Percentiles rank a stretch among this genome's conserved stretches.
These are phyloP conservation scores for Irpex sp. DNA, from an alignment of 1,284 basidiomycete species.

Conservation along the genomic window DNA sequence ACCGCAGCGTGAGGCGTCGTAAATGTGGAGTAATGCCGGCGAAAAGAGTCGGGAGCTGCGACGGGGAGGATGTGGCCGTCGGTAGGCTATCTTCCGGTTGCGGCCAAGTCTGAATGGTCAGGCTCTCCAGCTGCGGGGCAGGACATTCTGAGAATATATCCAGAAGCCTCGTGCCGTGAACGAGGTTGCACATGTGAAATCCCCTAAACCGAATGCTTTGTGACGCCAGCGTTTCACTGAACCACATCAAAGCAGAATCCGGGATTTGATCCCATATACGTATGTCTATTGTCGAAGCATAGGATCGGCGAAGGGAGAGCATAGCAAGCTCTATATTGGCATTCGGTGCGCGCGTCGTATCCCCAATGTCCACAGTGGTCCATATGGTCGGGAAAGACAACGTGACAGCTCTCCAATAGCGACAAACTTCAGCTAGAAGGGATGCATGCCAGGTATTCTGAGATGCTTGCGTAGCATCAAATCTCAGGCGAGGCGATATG, in stretches of 20 bases:
- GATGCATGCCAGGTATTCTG: constrained; percentile 7
- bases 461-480: not conserved
- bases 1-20: not conserved
- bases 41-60: constrained; percentile 2
- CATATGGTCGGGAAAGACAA: constrained; percentile 9
- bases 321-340: constrained; percentile 4
- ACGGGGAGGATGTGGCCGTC: not conserved
- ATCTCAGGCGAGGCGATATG: not conserved
- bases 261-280: constrained; percentile 1
- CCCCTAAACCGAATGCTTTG: constrained; percentile 9
- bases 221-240: constrained; percentile 7
- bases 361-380: constrained; percentile 5
- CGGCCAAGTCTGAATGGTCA: constrained; percentile 4
- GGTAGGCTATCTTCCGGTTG: not conserved
- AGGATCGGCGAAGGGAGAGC: constrained; percentile 8
- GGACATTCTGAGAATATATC: constrained; percentile 9
- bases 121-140: constrained; percentile 4
- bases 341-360: not conserved
- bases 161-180: not conserved
- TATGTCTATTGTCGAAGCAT: constrained; percentile 3
- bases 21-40: constrained; percentile 5
- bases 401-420: constrained; percentile 9
- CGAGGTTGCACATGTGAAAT: constrained; percentile 4
- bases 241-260: not conserved
- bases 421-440: constrained; percentile 8